These are phyloP conservation scores for Salix exigua DNA, from an alignment of 345 rosid genomes.

Conservation along the genomic window DNA sequence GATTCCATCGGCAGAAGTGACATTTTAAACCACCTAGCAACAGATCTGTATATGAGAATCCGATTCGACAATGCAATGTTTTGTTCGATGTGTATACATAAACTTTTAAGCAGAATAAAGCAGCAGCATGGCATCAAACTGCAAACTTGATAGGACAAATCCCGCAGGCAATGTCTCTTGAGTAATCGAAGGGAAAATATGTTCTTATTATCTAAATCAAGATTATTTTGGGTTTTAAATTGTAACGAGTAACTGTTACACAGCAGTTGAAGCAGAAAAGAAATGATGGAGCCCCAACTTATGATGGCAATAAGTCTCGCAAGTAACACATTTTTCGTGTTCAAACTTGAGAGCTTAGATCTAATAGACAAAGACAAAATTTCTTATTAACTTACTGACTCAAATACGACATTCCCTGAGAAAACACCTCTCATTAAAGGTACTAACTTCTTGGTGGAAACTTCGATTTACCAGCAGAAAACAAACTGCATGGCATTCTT, in stretches of 20 bases:
- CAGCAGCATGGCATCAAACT: neutral
- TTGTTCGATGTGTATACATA: neutral
- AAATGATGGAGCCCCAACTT: conserved; percentile 2
- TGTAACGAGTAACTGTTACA: neutral
- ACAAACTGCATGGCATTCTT: conserved; percentile 1
- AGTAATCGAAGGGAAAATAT: neutral
- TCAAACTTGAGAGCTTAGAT: conserved; percentile 16
- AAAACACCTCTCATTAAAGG: conserved; percentile 22
- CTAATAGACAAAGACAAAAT: conserved; percentile 27
- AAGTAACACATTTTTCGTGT: conserved; percentile 9
- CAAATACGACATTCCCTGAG: conserved; percentile 24
- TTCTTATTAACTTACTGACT: conserved; percentile 29
- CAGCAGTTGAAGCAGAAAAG: neutral
- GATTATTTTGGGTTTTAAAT: neutral
- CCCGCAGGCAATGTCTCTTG: neutral
- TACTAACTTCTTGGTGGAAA: conserved; percentile 12
- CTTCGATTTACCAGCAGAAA: conserved; percentile 5
- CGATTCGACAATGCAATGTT: neutral
- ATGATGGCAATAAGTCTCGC: neutral
- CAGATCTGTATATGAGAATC: neutral
- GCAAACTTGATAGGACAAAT: neutral
- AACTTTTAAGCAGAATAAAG: neutral
- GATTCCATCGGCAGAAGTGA: neutral
- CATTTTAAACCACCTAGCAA: neutral
- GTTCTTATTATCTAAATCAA: neutral